Evolutionary conservation across 345 rosid species (phyloP).

Genomic region (Punica granatum): DNA sequence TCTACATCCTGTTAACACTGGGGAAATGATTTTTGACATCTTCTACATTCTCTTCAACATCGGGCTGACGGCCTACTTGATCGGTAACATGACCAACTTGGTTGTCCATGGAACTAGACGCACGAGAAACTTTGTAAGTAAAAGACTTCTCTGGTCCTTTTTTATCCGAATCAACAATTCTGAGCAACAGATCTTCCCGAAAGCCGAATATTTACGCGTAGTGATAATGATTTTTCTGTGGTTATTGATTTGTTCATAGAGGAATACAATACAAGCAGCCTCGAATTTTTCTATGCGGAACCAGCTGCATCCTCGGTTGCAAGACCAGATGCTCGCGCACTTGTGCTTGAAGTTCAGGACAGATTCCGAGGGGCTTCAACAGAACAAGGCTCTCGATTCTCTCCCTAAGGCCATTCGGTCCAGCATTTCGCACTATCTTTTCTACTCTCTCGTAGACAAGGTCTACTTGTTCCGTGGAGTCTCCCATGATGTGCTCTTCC

Average conservation of each 20-base stretch:
- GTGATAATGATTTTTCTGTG: background rate
- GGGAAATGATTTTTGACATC: constrained; percentile 81
- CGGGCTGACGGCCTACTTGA: constrained; percentile 79
- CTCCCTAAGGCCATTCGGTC: constrained; percentile 79
- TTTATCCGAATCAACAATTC: background rate
- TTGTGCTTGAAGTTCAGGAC: constrained; percentile 61
- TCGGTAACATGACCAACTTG: constrained; percentile 95
- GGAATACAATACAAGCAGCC: constrained; percentile 73
- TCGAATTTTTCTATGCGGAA: constrained; percentile 61
- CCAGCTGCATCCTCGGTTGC: constrained; percentile 44
- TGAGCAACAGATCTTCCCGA: too few relatives aligned
- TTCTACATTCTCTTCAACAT: constrained; percentile 91
- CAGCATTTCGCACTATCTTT: constrained; percentile 62
- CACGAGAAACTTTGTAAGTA: constrained; percentile 82
- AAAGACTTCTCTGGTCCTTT: background rate
- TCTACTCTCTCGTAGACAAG: constrained; percentile 54
- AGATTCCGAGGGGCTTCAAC: constrained; percentile 75
- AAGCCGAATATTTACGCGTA: too few relatives aligned
- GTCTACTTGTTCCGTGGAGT: constrained; percentile 64
- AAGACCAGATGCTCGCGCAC: constrained; percentile 83
- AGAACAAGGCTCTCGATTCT: constrained; percentile 63
- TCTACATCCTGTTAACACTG: constrained; percentile 72
- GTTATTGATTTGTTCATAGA: constrained; percentile 19
- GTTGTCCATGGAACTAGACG: constrained; percentile 88
- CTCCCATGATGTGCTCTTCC: constrained; percentile 68